Conservation (phyloP, 2,329 filamentous ascomycete species). For the Sarocladium brachiariae region DNA sequence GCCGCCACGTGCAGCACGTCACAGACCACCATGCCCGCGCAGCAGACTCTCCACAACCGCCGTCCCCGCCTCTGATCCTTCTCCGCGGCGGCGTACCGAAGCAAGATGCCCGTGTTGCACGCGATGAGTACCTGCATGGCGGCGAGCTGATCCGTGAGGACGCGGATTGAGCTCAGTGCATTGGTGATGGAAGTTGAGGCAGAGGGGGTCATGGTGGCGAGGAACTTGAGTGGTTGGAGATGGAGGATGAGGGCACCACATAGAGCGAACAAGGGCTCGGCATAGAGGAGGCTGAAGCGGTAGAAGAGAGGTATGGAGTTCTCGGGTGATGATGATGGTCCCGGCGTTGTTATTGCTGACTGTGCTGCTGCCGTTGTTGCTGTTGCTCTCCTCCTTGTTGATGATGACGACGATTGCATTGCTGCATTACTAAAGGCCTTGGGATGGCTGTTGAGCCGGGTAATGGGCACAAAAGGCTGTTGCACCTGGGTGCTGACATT, state of each 20-base stretch:
- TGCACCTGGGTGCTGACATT: too few species aligned
- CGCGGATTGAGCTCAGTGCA: conserved; percentile 11
- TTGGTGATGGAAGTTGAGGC: conserved; percentile 17
- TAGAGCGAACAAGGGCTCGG: conserved; percentile 29
- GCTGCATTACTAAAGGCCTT: too few species aligned
- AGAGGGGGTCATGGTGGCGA: conserved; percentile 19
- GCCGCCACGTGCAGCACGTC: conserved; percentile 34
- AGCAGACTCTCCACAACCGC: conserved; percentile 27
- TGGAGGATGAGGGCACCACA: conserved; percentile 24
- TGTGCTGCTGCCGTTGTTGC: not conserved
- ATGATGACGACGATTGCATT: too few species aligned
- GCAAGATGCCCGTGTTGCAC: conserved; percentile 28
- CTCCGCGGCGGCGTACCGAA: conserved; percentile 21
- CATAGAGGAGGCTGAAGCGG: conserved; percentile 24
- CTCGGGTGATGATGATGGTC: too few species aligned
- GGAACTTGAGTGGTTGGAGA: conserved; percentile 20
- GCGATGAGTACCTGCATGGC: conserved; percentile 26
- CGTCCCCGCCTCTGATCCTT: conserved; percentile 3
- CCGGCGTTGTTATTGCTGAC: not conserved
- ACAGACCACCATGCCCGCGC: conserved; percentile 53
- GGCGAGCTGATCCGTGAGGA: conserved; percentile 15
- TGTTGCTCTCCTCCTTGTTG: too few species aligned
- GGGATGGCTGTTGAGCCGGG: too few species aligned
- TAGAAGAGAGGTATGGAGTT: conserved; percentile 23
- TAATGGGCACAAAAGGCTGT: too few species aligned